Conservation (phyloP, 2,329 filamentous ascomycete species). For the Fusarium protoensiforme region DNA sequence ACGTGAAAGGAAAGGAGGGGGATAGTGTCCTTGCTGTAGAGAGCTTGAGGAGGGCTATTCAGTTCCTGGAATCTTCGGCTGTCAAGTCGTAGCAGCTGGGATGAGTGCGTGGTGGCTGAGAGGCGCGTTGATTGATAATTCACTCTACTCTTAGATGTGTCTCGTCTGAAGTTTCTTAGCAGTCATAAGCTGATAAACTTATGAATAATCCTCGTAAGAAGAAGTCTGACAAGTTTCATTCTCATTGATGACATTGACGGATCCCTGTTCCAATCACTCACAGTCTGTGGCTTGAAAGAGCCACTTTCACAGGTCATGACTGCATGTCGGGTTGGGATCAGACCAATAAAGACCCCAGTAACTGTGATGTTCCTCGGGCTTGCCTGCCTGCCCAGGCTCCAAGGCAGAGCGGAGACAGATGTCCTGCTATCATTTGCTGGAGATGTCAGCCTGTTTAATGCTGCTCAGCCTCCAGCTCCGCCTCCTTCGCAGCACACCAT, state of each 20-base stretch:
- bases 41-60: slow-evolving; percentile 27
- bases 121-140: neutral
- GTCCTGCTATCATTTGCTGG: neutral
- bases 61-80: slow-evolving; percentile 17
- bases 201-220: neutral
- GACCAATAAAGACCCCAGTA: neutral
- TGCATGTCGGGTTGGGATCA: neutral
- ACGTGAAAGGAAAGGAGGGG: slow-evolving; percentile 23
- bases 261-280: neutral
- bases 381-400: neutral
- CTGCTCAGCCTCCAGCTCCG: no score
- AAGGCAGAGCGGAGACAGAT: neutral
- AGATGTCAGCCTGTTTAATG: neutral
- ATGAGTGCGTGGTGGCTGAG: neutral
- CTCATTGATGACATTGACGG: neutral
- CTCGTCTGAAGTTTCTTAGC: neutral
- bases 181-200: neutral
- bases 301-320: neutral
- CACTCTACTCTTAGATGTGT: neutral
- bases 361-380: neutral
- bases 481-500: neutral
- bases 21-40: neutral
- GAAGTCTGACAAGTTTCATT: neutral
- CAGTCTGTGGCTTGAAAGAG: neutral
- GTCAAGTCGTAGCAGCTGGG: neutral